Base-by-base conservation (phyloP, 345 rosid species). In the Euphorbia lathyris region DNA sequence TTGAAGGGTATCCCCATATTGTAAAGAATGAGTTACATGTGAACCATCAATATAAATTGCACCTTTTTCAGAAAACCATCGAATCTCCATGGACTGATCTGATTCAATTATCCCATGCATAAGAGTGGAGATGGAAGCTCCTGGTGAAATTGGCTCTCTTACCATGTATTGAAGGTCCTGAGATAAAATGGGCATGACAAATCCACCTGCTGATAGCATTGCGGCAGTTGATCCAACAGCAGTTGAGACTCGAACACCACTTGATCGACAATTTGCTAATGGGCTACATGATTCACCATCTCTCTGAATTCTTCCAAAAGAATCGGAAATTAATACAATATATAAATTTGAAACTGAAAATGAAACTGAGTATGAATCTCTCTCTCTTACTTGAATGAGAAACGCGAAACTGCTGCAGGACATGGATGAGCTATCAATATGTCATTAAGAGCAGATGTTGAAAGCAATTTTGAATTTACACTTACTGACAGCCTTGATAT, bases 171-270 rank as follows among this genome's bases (percentile, higher is more conserved):
- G 96, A 58, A 90, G 86, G 78, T 87, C 89, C 58, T 62, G 75
- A 43, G 93, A 90, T 65, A 85, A 69, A 67, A 85, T 84, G 36
- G 96, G 93, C 95, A 94, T 87, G 42, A 74, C 61, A 26, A 83
- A 86, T 65, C 97, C 98, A 73, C 99, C 97, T 11, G 96, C 96
- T 17, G 97, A 94, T 26, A 74, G 87, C 96, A 90, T 94, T 68
- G 99, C 97, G 7, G 96, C 96, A 0, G 98, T 90, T 52, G 97
- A 90, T 58, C 97, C 98, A 63, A 91, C 88, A 16, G 97, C 91
- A 43, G 92, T 88, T 50, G 96, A 94, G 63, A 90, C 83, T 86
- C 97, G 86, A 32, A 94, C 82, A 71, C 98, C 98, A 63, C 98
- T 91, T 63, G 98, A 88, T 66, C 93, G 84, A 59, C 97, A 80